Evolutionary conservation across 768 basidiomycete species (phyloP).

Genomic region (Termitomyces sp.): DNA sequence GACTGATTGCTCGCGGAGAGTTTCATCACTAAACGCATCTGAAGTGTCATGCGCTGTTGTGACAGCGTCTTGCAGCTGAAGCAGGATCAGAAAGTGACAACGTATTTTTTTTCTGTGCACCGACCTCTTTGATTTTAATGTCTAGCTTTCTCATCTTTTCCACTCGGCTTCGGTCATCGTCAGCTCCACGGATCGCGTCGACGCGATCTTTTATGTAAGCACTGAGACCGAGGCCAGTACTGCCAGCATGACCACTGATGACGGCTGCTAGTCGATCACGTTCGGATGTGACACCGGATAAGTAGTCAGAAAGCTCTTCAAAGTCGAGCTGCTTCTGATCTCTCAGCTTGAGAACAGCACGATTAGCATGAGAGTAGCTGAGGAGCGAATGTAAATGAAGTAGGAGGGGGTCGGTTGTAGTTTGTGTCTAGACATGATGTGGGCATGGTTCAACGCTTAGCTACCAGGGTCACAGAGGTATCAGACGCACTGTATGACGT

Average conservation of each 20-base stretch:
- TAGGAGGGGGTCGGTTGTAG: conserved; percentile 89
- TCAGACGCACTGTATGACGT: conserved; percentile 64
- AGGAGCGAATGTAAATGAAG: conserved; percentile 85
- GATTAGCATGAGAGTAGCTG: conserved; percentile 91
- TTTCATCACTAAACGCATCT: conserved; percentile 95
- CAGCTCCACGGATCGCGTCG: conserved; percentile 85
- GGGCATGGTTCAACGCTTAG: neutral
- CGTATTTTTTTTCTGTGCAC: conserved; percentile 6
- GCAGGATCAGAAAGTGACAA: neutral
- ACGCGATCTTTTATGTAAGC: conserved; percentile 91
- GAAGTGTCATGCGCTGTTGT: conserved; percentile 93
- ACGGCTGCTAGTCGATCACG: conserved; percentile 89
- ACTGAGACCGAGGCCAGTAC: conserved; percentile 76
- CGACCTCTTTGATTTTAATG: conserved; percentile 90
- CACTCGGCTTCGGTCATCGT: conserved; percentile 88
- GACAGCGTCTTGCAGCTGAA: conserved; percentile 92
- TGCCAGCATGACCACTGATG: conserved; percentile 82
- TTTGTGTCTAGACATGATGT: conserved; percentile 59
- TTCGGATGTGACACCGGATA: conserved; percentile 89
- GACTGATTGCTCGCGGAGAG: conserved; percentile 81
- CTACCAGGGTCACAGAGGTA: neutral
- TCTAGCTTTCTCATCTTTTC: conserved; percentile 94
- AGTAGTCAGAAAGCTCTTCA: conserved; percentile 93
- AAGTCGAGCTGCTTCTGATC: conserved; percentile 99
- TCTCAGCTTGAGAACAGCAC: conserved; percentile 88